A percentile compares a stretch with the other conserved stretches of the same genome.
Evolutionary conservation across 1,139 yeast species (phyloP).

Genomic region (Diutina mesorugosa): DNA sequence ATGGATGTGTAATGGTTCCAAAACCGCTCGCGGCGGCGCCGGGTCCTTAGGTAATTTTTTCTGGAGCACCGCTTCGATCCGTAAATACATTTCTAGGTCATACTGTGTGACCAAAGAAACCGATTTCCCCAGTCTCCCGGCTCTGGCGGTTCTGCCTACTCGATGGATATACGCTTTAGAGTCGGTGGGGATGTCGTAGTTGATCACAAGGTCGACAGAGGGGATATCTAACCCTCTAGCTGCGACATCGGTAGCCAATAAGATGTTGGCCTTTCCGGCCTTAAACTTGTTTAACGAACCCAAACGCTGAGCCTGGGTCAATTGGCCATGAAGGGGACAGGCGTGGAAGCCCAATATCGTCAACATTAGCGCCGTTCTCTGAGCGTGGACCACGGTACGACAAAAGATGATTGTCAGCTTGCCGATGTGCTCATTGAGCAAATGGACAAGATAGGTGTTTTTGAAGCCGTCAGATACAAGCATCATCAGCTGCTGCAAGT

Average conservation of each 20-base stretch:
- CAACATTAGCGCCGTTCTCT: slow-evolving; percentile 72
- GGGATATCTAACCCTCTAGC: slow-evolving; percentile 98
- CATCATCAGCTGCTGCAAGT: slow-evolving; percentile 79
- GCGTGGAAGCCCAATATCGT: slow-evolving; percentile 79
- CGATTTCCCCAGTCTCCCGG: slow-evolving; percentile 91
- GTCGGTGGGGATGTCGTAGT: slow-evolving; percentile 93
- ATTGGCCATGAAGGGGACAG: slow-evolving; percentile 89
- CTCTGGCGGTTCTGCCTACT: slow-evolving; percentile 97
- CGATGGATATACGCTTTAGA: slow-evolving; percentile 97
- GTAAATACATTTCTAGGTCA: slow-evolving; percentile 74
- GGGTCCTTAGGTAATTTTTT: slow-evolving; percentile 75
- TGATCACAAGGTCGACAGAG: slow-evolving; percentile 80
- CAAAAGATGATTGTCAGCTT: slow-evolving; percentile 85
- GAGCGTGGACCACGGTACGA: slow-evolving; percentile 91
- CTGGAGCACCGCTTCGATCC: slow-evolving; percentile 80
- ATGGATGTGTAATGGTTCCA: slow-evolving; percentile 68
- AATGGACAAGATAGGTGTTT: slow-evolving; percentile 73
- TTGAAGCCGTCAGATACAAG: slow-evolving; percentile 88
- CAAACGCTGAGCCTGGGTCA: slow-evolving; percentile 82
- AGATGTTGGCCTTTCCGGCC: slow-evolving; percentile 66
- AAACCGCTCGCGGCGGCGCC: slow-evolving; percentile 59
- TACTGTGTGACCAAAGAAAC: slow-evolving; percentile 89
- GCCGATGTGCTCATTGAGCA: slow-evolving; percentile 75
- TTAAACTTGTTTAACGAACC: slow-evolving; percentile 91
- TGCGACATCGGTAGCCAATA: slow-evolving; percentile 96